Base-by-base conservation (phyloP, 2,329 filamentous ascomycete species). In the Tolypocladium ovalisporum region DNA sequence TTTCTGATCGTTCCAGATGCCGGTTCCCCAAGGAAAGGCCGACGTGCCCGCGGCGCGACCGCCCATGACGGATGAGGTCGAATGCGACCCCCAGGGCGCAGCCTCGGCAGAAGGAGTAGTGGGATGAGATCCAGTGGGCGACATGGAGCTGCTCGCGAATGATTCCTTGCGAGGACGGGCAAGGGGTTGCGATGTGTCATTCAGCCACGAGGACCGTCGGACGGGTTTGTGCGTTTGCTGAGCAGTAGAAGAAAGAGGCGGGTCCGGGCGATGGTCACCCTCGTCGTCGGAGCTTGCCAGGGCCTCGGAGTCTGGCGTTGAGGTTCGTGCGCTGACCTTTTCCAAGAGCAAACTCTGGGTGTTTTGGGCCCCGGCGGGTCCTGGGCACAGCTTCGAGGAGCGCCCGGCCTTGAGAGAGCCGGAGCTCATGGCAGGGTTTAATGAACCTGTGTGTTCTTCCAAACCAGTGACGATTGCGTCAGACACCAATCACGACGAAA, bases 221-320 rank as follows among this genome's bases (percentile, higher is more conserved):
- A 80, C 81, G 52, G 87, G 83, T 65, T 86, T 89, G 54, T 74
- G 79, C 54, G 75, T 79, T 64, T 75, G 80, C 64, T 76, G 81
- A 15, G 37, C 44, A 27, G 57, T 35, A 15, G 59, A 51, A 65
- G 72, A 74, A 65, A 78, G 78, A 61, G 73, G 73, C 65, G 68
- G 71, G 58, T 80, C 82, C 63, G 82, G 78, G 63, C 82, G 79
- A 68, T 84, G 79, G 60, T 96, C 88, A 58, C 78, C 81, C 71
- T 99, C 94, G 70, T 97, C 94, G 71, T 97, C 94, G 15, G 92
- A 97, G 63, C 93, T 97, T 55, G 88, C 91, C 59, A 97, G 77
- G 55, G 90, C 93, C 70, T 97, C 93, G 4, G 92, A 97, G 69
- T 97, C 94, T 27, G 93, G 93, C 1, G 93, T 97, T 9, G 90